A percentile compares a stretch with the other conserved stretches of the same genome.
These are phyloP conservation scores for Pythium vanterpoolii DNA, from an alignment of 352 stramenopile genomes.

Conservation along the genomic window DNA sequence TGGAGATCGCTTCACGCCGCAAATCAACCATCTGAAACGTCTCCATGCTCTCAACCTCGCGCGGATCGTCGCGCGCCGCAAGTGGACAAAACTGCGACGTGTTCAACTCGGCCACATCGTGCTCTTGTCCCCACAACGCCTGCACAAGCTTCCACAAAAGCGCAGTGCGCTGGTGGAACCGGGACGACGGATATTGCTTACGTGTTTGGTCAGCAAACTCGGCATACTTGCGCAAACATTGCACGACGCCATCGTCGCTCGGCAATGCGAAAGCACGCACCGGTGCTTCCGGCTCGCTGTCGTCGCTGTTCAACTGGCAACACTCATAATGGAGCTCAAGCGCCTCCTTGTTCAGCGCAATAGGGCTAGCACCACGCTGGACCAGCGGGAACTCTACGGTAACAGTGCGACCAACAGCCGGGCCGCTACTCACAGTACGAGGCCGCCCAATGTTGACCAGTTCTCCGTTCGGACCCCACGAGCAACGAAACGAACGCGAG, in stretches of 20 bases:
- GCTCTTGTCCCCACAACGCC: conserved; percentile 76
- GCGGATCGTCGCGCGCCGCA: conserved; percentile 54
- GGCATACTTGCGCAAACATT: conserved; percentile 61
- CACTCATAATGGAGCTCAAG: conserved; percentile 62
- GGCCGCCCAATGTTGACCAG: conserved; percentile 48
- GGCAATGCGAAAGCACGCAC: conserved; percentile 46
- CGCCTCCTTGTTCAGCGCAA: conserved; percentile 41
- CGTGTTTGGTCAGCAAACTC: conserved; percentile 32
- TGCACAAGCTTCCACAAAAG: conserved; percentile 73
- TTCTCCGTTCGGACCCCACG: conserved; percentile 74
- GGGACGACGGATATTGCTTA: conserved; percentile 23
- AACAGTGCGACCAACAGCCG: conserved; percentile 9
- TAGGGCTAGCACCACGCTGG: conserved; percentile 1
- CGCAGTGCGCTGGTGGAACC: conserved; percentile 17
- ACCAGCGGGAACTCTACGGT: conserved; percentile 19
- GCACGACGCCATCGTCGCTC: conserved; percentile 43
- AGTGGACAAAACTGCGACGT: conserved; percentile 32
- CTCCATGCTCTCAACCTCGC: conserved; percentile 59
- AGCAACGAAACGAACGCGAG: conserved; percentile 77
- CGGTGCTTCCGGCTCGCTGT: conserved; percentile 2
- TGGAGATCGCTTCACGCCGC: conserved; percentile 66
- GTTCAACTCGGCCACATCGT: conserved; percentile 27
- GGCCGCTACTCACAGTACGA: conserved; percentile 4
- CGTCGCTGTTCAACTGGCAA: conserved; percentile 19
- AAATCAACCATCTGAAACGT: conserved; percentile 68